Conservation (phyloP, 345 rosid genomes). For the Gossypium arboreum region DNA sequence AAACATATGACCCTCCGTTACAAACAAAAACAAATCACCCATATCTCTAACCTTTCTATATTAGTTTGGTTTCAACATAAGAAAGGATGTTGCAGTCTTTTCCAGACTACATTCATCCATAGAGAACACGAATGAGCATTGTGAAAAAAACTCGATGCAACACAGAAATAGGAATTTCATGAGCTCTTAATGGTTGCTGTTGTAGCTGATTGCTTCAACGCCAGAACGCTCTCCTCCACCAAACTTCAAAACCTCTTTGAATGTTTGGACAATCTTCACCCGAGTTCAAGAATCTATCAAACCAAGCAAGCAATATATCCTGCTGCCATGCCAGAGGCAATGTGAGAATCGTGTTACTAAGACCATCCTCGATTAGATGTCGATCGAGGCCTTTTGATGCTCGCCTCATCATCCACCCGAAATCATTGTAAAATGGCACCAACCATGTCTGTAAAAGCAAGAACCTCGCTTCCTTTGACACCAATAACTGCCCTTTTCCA, state of each 20-base stretch:
- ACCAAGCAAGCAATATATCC: slow-evolving; percentile 87
- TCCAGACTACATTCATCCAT: slow-evolving; percentile 22
- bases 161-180: slow-evolving; percentile 13
- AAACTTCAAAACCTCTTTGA: slow-evolving; percentile 86
- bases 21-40: background rate
- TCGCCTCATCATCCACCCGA: slow-evolving; percentile 87
- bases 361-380: slow-evolving; percentile 89
- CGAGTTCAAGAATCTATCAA: slow-evolving; percentile 75
- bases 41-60: background rate
- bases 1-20: background rate
- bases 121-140: background rate
- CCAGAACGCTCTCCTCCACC: slow-evolving; percentile 99
- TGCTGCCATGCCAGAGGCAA: slow-evolving; percentile 90
- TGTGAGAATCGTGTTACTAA: slow-evolving; percentile 90
- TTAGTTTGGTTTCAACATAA: slow-evolving; percentile 12
- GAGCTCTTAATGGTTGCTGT: slow-evolving; percentile 45
- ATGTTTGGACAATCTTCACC: slow-evolving; percentile 96
- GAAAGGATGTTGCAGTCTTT: slow-evolving; percentile 21
- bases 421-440: slow-evolving; percentile 90
- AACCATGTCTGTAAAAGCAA: slow-evolving; percentile 82
- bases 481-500: slow-evolving; percentile 88
- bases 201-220: slow-evolving; percentile 56
- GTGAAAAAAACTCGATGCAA: slow-evolving; percentile 16
- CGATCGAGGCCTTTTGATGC: slow-evolving; percentile 89
- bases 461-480: slow-evolving; percentile 76